These are phyloP conservation scores for Fraxinus dipetala DNA, from an alignment of 305 asterid species.

Conservation along the genomic window DNA sequence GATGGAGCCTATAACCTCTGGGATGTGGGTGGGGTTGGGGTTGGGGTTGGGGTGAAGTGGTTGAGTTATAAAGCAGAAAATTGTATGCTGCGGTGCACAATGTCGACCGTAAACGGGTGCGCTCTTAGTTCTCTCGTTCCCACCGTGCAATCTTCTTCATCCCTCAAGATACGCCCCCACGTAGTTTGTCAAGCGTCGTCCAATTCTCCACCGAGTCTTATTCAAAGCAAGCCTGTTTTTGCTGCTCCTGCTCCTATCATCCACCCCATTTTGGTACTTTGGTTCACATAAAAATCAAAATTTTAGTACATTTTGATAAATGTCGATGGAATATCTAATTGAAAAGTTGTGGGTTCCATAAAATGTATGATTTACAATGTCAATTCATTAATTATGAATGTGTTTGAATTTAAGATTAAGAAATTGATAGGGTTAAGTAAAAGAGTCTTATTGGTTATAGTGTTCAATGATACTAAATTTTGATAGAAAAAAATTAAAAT, in stretches of 20 bases:
- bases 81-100: conserved; percentile 33
- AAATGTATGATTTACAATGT: background rate
- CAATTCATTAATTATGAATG: background rate
- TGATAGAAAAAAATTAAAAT: background rate
- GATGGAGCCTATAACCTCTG: background rate
- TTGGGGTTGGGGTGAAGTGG: background rate
- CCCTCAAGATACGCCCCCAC: conserved; percentile 44
- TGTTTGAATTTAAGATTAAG: background rate
- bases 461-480: background rate
- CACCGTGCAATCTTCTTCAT: conserved; percentile 23
- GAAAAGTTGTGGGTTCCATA: background rate
- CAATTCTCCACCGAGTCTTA: conserved; percentile 57
- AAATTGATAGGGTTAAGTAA: background rate
- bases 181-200: conserved; percentile 51
- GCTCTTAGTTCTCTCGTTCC: conserved; percentile 44
- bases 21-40: background rate
- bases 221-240: conserved; percentile 83
- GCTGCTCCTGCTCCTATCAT: conserved; percentile 86
- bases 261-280: conserved; percentile 67
- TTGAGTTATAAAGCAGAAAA: conserved; percentile 21
- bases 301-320: background rate
- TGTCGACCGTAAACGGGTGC: conserved; percentile 69
- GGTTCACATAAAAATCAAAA: background rate
- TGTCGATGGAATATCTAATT: background rate
- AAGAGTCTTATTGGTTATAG: background rate